Evolutionary conservation across 257 asterid species (phyloP), one percentile per base, ranked within the genome.

Genomic region (Solanum sitiens): DNA sequence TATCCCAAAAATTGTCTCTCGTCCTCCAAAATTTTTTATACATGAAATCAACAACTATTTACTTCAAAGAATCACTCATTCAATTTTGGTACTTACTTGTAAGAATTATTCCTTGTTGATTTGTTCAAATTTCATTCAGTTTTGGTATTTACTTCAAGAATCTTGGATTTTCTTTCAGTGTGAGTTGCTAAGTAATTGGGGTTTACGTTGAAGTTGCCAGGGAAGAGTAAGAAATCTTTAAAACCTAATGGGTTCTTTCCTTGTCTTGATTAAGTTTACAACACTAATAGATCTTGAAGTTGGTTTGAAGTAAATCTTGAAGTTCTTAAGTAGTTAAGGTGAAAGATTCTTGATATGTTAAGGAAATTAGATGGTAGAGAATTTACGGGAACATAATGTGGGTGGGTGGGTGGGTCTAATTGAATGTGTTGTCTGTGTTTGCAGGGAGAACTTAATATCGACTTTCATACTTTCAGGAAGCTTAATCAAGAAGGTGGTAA

Each of bases 391-490:
- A 39, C 23, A 0, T 13, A 32, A 71, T 33, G 45, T 72, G 45
- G 45, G 56, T 45, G 53, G 53, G 53, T 45, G 56, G 18, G 79
- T 33, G 45, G 25, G 25, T 72, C 14, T 25, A 72, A 72, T 72
- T 72, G 27, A 65, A 2, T 82, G 35, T 8, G 42, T 35, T 8
- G 32, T 35, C 30, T 61, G 23, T 63, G 4, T 90, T 14, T 76
- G 13, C 87, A 95, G 99, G 95, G 98, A 94, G 90, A 93, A 91
- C 75, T 94, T 27, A 27, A 27, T 27, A 27, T 27, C 95, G 47
- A 94, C 93, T 91, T 97, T 95, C 91, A 90, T 97, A 79, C 93
- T 97, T 59, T 92, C 98, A 56, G 98, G 98, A 86, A 95, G 95
- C 92, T 91, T 95, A 89, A 90, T 97, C 87, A 95, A 96, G 94